Percentiles rank a stretch among this genome's conserved stretches.
These are phyloP conservation scores for Penicillium antarcticum DNA, from an alignment of 495 filamentous ascomycete genomes.

Conservation along the genomic window DNA sequence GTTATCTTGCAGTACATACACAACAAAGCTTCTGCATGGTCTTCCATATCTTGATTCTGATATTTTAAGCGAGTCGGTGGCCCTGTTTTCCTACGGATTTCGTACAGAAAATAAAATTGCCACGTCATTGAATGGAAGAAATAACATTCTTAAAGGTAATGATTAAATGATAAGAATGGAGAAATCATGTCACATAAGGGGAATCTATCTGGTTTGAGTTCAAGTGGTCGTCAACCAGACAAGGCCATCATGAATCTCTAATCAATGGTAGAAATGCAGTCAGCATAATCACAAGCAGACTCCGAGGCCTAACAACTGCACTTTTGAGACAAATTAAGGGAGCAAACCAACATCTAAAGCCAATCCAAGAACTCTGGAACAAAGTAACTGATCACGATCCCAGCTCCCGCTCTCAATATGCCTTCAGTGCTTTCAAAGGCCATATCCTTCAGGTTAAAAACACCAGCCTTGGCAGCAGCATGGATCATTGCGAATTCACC, in stretches of 20 bases:
- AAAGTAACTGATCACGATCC: slow-evolving; percentile 91
- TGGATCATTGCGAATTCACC: slow-evolving; percentile 99
- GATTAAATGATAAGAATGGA: neutral
- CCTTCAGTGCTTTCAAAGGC: slow-evolving; percentile 91
- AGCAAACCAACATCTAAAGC: slow-evolving; percentile 35
- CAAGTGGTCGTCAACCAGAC: neutral
- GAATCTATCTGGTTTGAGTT: slow-evolving; percentile 2
- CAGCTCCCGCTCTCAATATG: slow-evolving; percentile 88
- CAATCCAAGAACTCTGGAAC: slow-evolving; percentile 91
- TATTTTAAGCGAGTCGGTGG: neutral
- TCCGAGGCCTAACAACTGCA: neutral
- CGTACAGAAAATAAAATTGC: no score
- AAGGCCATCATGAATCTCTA: neutral
- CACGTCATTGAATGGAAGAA: neutral
- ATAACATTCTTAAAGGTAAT: slow-evolving; percentile 2
- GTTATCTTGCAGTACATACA: neutral
- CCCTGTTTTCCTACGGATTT: no score
- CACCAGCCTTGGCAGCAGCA: slow-evolving; percentile 89
- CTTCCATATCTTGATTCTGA: neutral
- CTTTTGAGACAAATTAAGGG: neutral
- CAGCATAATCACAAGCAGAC: neutral
- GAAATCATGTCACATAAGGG: slow-evolving; percentile 5
- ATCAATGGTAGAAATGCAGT: neutral
- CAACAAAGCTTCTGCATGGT: neutral
- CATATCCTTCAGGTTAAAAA: slow-evolving; percentile 96